Evolutionary conservation across 768 basidiomycete genomes (phyloP).

Genomic region (Mycena amicta): DNA sequence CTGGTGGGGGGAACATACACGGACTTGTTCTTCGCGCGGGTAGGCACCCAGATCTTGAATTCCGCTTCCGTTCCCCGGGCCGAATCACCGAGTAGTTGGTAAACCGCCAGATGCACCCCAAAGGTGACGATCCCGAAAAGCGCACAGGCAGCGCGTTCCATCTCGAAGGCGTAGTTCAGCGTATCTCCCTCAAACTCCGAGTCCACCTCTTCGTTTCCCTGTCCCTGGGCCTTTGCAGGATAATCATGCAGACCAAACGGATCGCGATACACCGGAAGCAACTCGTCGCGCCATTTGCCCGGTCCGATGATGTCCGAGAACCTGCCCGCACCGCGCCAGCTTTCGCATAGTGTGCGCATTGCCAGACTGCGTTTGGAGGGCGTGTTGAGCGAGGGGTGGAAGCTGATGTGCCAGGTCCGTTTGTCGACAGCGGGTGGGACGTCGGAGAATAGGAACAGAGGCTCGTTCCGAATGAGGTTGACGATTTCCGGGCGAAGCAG

Average conservation of each 20-base stretch:
- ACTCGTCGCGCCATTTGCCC: slow-evolving; percentile 83
- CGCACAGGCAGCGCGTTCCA: slow-evolving; percentile 88
- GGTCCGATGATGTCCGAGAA: slow-evolving; percentile 71
- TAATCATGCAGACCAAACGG: slow-evolving; percentile 65
- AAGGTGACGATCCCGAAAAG: slow-evolving; percentile 90
- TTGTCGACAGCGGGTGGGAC: slow-evolving; percentile 31
- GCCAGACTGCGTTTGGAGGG: slow-evolving; percentile 61
- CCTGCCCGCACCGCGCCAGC: slow-evolving; percentile 69
- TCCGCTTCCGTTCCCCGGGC: slow-evolving; percentile 30
- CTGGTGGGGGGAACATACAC: slow-evolving; percentile 56
- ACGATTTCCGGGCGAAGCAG: slow-evolving; percentile 61
- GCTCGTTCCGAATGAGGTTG: slow-evolving; percentile 50
- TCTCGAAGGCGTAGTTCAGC: slow-evolving; percentile 78
- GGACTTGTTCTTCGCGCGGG: slow-evolving; percentile 81
- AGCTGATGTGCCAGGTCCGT: slow-evolving; percentile 43
- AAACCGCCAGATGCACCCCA: slow-evolving; percentile 89
- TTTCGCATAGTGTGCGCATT: slow-evolving; percentile 68
- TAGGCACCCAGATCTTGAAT: slow-evolving; percentile 81
- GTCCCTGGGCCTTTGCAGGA: slow-evolving; percentile 36
- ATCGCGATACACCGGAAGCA: slow-evolving; percentile 75
- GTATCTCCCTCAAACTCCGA: no score
- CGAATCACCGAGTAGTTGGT: slow-evolving; percentile 52
- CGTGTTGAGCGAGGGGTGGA: slow-evolving; percentile 53
- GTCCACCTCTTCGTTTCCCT: slow-evolving; percentile 32
- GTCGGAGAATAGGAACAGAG: no score